These are phyloP conservation scores for Plenodomus lindquistii DNA, from an alignment of 2,329 filamentous ascomycete genomes.

Conservation along the genomic window DNA sequence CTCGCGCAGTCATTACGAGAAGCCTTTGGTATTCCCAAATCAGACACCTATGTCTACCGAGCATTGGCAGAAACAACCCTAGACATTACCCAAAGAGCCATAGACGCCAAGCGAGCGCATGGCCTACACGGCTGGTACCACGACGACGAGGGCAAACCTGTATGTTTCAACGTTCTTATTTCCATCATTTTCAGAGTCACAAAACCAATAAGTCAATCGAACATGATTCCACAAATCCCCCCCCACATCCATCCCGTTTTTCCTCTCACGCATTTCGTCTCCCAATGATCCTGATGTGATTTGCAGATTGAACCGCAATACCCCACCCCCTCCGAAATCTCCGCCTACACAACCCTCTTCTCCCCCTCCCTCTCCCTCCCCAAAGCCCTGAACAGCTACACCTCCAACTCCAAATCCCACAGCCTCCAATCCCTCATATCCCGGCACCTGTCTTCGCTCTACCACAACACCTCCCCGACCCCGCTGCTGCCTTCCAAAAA, in stretches of 20 bases:
- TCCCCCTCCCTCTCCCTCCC: slow-evolving; percentile 61
- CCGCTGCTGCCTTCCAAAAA: slow-evolving; percentile 41
- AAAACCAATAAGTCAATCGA: too few species aligned
- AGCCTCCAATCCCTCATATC: slow-evolving; percentile 64
- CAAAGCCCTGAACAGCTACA: slow-evolving; percentile 65
- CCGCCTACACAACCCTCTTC: slow-evolving; percentile 71
- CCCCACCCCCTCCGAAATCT: slow-evolving; percentile 56
- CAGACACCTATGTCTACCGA: slow-evolving; percentile 56
- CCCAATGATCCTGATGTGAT: too few species aligned
- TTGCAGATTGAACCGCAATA: slow-evolving; percentile 24
- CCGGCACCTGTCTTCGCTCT: slow-evolving; percentile 60
- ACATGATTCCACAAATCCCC: background rate
- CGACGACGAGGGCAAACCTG: slow-evolving; percentile 45
- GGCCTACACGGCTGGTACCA: slow-evolving; percentile 58
- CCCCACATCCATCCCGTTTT: background rate
- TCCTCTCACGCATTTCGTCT: too few species aligned
- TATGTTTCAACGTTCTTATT: slow-evolving; percentile 12
- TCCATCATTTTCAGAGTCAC: background rate
- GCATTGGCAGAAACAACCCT: slow-evolving; percentile 57
- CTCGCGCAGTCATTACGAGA: slow-evolving; percentile 52
- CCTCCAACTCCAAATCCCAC: slow-evolving; percentile 66
- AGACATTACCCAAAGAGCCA: slow-evolving; percentile 53
- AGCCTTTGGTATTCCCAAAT: slow-evolving; percentile 51
- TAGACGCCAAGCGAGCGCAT: slow-evolving; percentile 51
- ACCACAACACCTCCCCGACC: slow-evolving; percentile 41